A percentile compares a stretch with the other conserved stretches of the same genome.
These are phyloP conservation scores for Globisporangium okanoganense DNA, from an alignment of 352 stramenopile species.

Conservation along the genomic window DNA sequence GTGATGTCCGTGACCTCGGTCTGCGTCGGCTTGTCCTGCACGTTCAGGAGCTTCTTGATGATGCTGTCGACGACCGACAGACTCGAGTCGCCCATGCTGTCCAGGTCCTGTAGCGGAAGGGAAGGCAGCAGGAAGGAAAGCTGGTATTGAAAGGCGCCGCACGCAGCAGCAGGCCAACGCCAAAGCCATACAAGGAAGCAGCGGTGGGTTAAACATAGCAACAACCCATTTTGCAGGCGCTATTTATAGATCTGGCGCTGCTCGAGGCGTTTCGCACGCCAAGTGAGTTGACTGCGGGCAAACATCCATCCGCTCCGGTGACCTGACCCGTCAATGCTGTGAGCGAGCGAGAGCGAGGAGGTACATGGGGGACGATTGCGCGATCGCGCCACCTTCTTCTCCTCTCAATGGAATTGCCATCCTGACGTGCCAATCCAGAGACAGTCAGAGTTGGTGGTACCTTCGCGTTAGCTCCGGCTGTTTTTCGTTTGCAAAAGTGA, in stretches of 20 bases:
- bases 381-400: too few species aligned
- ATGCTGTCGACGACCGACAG: conserved; percentile 48
- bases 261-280: background rate
- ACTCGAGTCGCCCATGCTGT: conserved; percentile 48
- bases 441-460: background rate
- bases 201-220: conserved; percentile 1
- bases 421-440: background rate
- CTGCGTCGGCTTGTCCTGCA: conserved; percentile 55
- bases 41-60: conserved; percentile 57
- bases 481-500: conserved; percentile 10
- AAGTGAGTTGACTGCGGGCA: background rate
- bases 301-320: background rate
- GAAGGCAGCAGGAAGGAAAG: background rate
- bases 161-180: background rate
- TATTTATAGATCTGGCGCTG: background rate
- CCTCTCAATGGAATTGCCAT: too few species aligned
- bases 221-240: background rate
- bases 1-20: conserved; percentile 72
- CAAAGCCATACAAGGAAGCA: too few species aligned
- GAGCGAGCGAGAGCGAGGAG: background rate
- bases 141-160: background rate
- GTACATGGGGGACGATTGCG: too few species aligned
- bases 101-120: background rate
- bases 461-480: background rate
- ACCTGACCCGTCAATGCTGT: background rate